Evolutionary conservation across 1,139 yeast genomes (phyloP).

Genomic region (Yamadazyma buinensis): DNA sequence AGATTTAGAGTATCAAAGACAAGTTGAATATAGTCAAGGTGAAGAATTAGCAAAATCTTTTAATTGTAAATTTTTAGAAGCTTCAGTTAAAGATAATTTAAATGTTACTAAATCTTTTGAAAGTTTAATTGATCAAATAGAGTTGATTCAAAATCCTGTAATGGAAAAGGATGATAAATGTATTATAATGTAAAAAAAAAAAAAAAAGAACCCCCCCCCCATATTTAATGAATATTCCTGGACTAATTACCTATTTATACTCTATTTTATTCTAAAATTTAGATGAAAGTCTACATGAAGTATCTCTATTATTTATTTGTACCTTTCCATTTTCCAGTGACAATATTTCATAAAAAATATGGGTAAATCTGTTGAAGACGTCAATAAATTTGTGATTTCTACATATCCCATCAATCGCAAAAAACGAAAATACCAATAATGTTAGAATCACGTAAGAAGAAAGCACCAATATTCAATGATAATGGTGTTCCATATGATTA

Average conservation of each 20-base stretch:
- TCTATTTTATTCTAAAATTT: no score
- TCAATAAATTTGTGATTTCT: no score
- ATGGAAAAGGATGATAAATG: slow-evolving; percentile 37
- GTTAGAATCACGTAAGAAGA: background rate
- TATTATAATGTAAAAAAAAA: slow-evolving; percentile 19
- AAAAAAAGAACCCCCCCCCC: no score
- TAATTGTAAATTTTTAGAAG: slow-evolving; percentile 69
- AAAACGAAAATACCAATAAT: no score
- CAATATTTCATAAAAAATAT: no score
- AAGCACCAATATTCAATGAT: slow-evolving; percentile 24
- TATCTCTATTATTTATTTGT: no score
- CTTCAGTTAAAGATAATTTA: slow-evolving; percentile 73
- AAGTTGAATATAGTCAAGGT: slow-evolving; percentile 66
- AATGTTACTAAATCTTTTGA: slow-evolving; percentile 68
- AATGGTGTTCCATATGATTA: slow-evolving; percentile 57
- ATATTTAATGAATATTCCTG: no score
- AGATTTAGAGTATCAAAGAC: slow-evolving; percentile 63
- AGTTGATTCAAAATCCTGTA: slow-evolving; percentile 51
- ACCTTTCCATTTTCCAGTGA: no score
- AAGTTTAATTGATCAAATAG: slow-evolving; percentile 67
- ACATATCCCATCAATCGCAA: no score
- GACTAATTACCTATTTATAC: no score
- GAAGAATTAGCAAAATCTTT: slow-evolving; percentile 58
- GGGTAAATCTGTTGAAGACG: no score
- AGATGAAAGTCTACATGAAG: no score